Percentiles rank a stretch among this genome's conserved stretches.
These are phyloP conservation scores for Salvia splendens DNA, from an alignment of 257 asterid genomes.

Conservation along the genomic window DNA sequence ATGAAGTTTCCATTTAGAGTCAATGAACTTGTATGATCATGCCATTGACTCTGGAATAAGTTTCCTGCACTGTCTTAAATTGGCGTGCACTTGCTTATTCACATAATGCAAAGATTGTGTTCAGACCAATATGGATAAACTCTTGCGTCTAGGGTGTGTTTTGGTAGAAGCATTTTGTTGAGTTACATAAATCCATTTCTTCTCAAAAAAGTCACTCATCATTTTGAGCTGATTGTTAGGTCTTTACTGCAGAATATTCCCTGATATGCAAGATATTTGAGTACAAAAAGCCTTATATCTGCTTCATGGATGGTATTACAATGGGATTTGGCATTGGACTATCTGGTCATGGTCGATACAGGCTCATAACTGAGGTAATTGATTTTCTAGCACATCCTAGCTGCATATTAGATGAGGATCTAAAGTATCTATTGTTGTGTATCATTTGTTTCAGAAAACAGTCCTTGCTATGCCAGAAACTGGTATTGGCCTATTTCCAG, in stretches of 20 bases:
- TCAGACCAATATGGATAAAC: slow-evolving; percentile 19
- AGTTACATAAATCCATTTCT: slow-evolving; percentile 20
- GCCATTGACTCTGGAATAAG: not conserved
- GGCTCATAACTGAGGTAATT: slow-evolving; percentile 86
- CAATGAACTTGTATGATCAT: slow-evolving; percentile 16
- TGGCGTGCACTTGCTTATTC: slow-evolving; percentile 10
- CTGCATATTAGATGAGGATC: slow-evolving; percentile 6
- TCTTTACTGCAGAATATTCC: slow-evolving; percentile 88
- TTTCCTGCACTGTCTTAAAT: slow-evolving; percentile 11
- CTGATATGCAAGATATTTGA: slow-evolving; percentile 84
- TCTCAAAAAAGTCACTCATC: slow-evolving; percentile 24
- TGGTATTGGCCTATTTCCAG: slow-evolving; percentile 95
- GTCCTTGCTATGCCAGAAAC: slow-evolving; percentile 98
- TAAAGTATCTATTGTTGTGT: slow-evolving; percentile 28
- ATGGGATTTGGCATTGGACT: slow-evolving; percentile 98
- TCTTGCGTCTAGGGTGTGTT: not conserved
- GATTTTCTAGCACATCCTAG: slow-evolving; percentile 24
- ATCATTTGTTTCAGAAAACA: slow-evolving; percentile 63
- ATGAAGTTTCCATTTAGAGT: slow-evolving; percentile 13
- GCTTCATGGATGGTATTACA: slow-evolving; percentile 95
- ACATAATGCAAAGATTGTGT: slow-evolving; percentile 1
- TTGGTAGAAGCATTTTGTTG: slow-evolving; percentile 6
- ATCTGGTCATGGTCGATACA: slow-evolving; percentile 90
- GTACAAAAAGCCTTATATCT: slow-evolving; percentile 89
- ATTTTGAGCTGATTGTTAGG: slow-evolving; percentile 46